Conservation (phyloP, 352 stramenopile genomes). For the Pythium phragmitis region DNA sequence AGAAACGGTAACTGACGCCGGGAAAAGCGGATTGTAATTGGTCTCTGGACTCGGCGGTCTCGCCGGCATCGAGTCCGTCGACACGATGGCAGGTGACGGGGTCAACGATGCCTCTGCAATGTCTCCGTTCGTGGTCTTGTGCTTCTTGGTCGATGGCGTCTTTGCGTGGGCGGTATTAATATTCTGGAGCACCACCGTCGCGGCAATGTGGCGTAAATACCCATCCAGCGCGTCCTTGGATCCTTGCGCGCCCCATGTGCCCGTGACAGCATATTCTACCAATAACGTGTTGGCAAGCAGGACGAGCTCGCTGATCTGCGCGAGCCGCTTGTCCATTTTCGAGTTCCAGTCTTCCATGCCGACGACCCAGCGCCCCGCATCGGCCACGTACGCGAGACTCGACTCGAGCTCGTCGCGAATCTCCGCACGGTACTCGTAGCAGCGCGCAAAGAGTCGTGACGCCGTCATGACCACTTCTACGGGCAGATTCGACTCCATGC, state of each 20-base stretch:
- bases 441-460: slow-evolving; percentile 58
- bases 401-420: slow-evolving; percentile 80
- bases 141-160: slow-evolving; percentile 3
- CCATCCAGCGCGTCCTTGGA: slow-evolving; percentile 59
- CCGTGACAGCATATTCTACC: slow-evolving; percentile 69
- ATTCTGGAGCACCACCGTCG: slow-evolving; percentile 66
- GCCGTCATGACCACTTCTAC: slow-evolving; percentile 58
- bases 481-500: slow-evolving; percentile 59
- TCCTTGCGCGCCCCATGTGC: slow-evolving; percentile 48
- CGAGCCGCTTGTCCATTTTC: slow-evolving; percentile 84
- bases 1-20: neutral
- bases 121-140: neutral
- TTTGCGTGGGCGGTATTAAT: neutral
- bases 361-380: slow-evolving; percentile 70
- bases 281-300: slow-evolving; percentile 72
- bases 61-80: neutral
- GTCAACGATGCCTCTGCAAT: too few species aligned
- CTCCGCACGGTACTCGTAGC: slow-evolving; percentile 82
- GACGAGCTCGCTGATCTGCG: slow-evolving; percentile 83
- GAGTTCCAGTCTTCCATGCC: slow-evolving; percentile 85
- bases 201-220: slow-evolving; percentile 62
- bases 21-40: slow-evolving; percentile 21
- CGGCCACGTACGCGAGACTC: slow-evolving; percentile 36
- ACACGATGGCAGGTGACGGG: too few species aligned
- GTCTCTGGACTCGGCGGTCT: slow-evolving; percentile 1